Evolutionary conservation across 2,329 filamentous ascomycete genomes (phyloP).

Genomic region (Diaporthe vexans): DNA sequence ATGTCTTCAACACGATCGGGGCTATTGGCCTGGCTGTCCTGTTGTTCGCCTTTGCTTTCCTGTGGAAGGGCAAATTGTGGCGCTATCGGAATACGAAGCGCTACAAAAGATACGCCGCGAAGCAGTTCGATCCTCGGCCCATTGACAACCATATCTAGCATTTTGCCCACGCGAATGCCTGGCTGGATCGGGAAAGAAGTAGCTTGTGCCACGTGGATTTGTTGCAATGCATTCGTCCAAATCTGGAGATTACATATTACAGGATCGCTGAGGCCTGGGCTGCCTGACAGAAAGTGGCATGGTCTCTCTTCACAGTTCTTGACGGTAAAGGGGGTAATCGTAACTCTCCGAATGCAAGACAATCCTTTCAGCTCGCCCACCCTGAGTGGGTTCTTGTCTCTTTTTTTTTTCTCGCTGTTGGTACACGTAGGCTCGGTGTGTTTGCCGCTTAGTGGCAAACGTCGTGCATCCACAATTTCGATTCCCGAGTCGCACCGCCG

Average conservation of each 20-base stretch:
- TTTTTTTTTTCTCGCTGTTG: not conserved
- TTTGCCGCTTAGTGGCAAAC: too few species aligned
- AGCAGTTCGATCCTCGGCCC: conserved; percentile 41
- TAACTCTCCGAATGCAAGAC: conserved; percentile 12
- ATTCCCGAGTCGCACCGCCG: conserved; percentile 1
- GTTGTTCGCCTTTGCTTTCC: conserved; percentile 40
- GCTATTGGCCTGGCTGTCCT: conserved; percentile 40
- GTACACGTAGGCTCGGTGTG: conserved; percentile 1
- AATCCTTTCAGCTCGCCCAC: conserved; percentile 2
- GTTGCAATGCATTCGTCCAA: not conserved
- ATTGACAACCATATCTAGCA: conserved; percentile 37
- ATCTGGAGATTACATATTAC: not conserved
- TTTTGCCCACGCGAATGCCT: not conserved
- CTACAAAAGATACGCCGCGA: conserved; percentile 41
- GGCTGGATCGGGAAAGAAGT: not conserved
- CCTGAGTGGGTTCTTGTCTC: not conserved
- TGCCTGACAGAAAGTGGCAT: not conserved
- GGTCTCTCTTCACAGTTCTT: not conserved
- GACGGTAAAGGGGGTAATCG: not conserved
- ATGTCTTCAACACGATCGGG: conserved; percentile 43
- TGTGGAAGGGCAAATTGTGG: conserved; percentile 43
- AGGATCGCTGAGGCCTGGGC: not conserved
- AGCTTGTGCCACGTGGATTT: not conserved
- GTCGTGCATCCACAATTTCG: not conserved
- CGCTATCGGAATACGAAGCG: conserved; percentile 34